Evolutionary conservation across 371 early-diverging fungal genomes (phyloP), one percentile per base, ranked within the genome.

Genomic region (Thermomucor indicae-seudaticae): DNA sequence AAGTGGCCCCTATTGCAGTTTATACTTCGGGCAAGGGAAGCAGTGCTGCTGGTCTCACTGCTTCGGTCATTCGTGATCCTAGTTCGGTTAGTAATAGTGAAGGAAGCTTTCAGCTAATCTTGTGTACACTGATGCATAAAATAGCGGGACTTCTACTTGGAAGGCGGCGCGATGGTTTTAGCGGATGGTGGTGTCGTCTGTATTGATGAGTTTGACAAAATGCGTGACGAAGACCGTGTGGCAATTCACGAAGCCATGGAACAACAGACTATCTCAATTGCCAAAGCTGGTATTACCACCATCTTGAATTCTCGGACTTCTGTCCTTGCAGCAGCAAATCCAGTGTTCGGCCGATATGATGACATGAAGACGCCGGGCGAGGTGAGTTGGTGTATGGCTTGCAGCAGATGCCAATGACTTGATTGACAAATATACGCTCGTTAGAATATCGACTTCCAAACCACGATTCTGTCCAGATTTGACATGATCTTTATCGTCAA

Each of bases 171-270:
- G 8, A 95, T 99, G 93, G 99, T 99, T 16, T 81, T 99, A 48
- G 98, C 98, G 1, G 99, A 99, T 70, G 96, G 96, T 35, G 99
- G 99, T 51, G 93, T 99, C 24, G 99, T 99, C 35, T 99, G 99
- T 77, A 99, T 99, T 70, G 99, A 99, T 80, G 99, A 99, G 77
- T 99, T 99, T 79, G 99, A 99, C 76, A 99, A 99, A 79, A 99
- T 99, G 99, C 80, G 97, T 59, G 98, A 99, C 47, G 96, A 96
- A 66, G 99, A 99, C 72, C 84, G 99, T 52, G 99, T 99, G 0
- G 99, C 99, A 19, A 99, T 99, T 62, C 99, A 99, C 79, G 99
- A 99, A 81, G 99, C 99, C 17, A 99, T 99, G 99, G 99, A 99
- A 79, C 99, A 99, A 76, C 99, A 99, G 69, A 99, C 99, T 1